Base-by-base conservation (phyloP, 2,329 filamentous ascomycete genomes). In the Colletotrichum tropicicola region DNA sequence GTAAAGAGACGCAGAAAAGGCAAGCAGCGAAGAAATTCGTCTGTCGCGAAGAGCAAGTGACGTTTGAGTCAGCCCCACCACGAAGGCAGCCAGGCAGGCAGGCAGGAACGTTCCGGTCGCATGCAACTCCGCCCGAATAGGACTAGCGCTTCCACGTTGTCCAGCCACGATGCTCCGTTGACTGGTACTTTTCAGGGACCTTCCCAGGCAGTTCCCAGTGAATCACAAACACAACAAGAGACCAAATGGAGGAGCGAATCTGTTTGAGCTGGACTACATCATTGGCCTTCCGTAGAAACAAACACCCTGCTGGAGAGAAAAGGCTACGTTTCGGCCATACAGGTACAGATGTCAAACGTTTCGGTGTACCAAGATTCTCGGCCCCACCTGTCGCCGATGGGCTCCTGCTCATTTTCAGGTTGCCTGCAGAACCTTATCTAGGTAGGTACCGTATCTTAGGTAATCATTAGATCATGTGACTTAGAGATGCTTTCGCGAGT, bases 11-110 rank as follows among this genome's bases (percentile, higher is more conserved):
- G 44, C 15, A 37, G 45, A 32, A 45, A 28, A 47, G 8, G 25
- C 7, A 32, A 28, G 9, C 30, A 32, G 39, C 52, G 52, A 66
- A 66, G 59, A 66, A 66, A 59, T 59, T 64, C 63, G 48, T 43
- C 58, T n/a, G 49, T 66, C 63, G 63, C 62, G 44, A 65, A 62
- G 53, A 65, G 63, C 66, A 65, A 57, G 59, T 60, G 66, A 67
- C 66, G 66, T 68, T 67, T 68, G 64, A 63, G 56, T 62, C 41
- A 62, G 65, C 65, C 56, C 54, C 62, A 55, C 62, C 32, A 55
- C 25, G 48, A 32, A 44, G 28, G 30, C 43, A 51, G 52, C 45
- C 58, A 68, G 43, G 48, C 44, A 44, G 6, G 44, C 39, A 65
- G 49, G 62, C 59, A 65, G 58, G 62, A 65, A 62, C 48, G 15